Base-by-base conservation (phyloP, 1,284 basidiomycete genomes). In the Golubevia pallescens region DNA sequence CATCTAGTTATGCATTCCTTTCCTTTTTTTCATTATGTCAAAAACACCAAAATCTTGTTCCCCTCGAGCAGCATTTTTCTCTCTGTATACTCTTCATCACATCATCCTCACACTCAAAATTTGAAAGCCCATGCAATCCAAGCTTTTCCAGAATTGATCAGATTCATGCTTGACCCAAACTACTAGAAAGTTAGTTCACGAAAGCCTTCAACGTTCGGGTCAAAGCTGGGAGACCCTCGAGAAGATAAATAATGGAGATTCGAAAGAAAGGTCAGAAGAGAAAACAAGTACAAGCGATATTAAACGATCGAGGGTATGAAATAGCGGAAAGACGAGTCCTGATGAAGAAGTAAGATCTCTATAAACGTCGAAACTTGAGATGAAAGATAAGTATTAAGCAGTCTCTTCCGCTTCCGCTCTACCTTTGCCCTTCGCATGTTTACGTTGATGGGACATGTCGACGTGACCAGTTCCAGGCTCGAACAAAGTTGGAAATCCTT, bases 401-500 rank as follows among this genome's bases (percentile, higher is more conserved):
- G 2, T 28, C 28, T 48, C 42, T 48, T 16, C 42, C 16, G 8
- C 13, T 48, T 48, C 42, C 2, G 16, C 42, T 16, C 42, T 48
- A 2, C 42, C 42, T 48, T 48, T 48, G 1, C 42, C 42, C 16
- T 48, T 60, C 13, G 66, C 58, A 38, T 64, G 58, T 42, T 69
- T 69, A n/a, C 73, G 66, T 57, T 77, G 75, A 21, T 67, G 63
- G 3, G 60, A 68, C 14, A 60, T 59, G 28, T 77, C 75, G 32
- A 77, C 20, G 5, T 61, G 63, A 64, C 67, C 73, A 23, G 73
- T 66, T 7, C 73, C 75, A 2, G 75, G 75, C 62, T 77, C 75
- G 20, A 70, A 61, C 14, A 75, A 28, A 7, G 65, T 66, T 1
- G 75, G 75, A 60, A 62, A 77, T 14, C 75, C 75, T 16, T 60